A percentile compares a stretch with the other conserved stretches of the same genome.
These are phyloP conservation scores for Asterochloris erici DNA, from an alignment of 139 green algal genomes.

Conservation along the genomic window DNA sequence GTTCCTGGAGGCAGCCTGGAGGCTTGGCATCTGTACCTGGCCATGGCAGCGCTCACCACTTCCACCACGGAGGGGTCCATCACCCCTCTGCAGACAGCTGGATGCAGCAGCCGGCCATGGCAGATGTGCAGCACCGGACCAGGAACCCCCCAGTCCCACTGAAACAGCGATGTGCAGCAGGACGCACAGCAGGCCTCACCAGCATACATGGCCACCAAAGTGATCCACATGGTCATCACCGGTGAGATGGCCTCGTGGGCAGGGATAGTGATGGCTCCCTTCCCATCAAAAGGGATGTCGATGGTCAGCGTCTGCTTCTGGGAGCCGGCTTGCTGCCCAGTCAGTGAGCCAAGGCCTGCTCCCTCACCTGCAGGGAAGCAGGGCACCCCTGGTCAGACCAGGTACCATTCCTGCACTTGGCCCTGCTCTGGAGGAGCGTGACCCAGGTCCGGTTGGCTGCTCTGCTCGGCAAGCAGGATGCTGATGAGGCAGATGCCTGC, in stretches of 20 bases:
- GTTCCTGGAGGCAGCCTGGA: too few species aligned
- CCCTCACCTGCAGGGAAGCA: constrained; percentile 9
- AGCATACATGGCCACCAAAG: constrained; percentile 70
- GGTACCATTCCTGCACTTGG: background rate
- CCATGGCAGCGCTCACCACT: too few species aligned
- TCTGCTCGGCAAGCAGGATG: too few species aligned
- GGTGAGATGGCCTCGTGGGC: constrained; percentile 58
- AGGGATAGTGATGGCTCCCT: constrained; percentile 24
- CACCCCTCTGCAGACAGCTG: too few species aligned
- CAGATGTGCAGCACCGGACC: too few species aligned
- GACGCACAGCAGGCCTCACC: constrained; percentile 22
- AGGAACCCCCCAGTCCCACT: too few species aligned
- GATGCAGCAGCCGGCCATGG: too few species aligned
- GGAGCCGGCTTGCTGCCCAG: background rate
- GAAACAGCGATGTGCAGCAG: background rate
- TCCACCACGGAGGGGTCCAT: too few species aligned
- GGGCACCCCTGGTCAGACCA: background rate
- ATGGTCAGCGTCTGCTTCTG: constrained; percentile 19
- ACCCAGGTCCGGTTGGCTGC: too few species aligned
- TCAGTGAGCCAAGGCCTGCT: background rate
- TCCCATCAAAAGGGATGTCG: constrained; percentile 38
- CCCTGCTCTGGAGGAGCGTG: background rate
- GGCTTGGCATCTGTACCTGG: too few species aligned
- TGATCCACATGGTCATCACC: constrained; percentile 82
- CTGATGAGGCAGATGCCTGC: too few species aligned